These are phyloP conservation scores for Cryptococcus maquisensis DNA, from an alignment of 1,284 basidiomycete genomes.

Conservation along the genomic window DNA sequence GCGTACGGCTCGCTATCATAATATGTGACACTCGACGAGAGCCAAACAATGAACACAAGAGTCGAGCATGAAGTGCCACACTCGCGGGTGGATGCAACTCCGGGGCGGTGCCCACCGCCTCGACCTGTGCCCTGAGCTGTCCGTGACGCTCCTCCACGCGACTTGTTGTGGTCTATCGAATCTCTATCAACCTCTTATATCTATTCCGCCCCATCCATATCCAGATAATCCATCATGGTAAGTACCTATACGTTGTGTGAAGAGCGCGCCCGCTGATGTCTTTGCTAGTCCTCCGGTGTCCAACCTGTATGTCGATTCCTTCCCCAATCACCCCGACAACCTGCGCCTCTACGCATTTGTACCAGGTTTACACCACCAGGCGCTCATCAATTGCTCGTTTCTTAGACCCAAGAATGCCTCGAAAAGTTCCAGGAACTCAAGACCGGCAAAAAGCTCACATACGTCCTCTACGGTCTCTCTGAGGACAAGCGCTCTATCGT, in stretches of 20 bases:
- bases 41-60: too few relatives aligned
- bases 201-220: neutral
- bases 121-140: neutral
- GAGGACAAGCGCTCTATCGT: conserved; percentile 67
- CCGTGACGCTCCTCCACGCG: neutral
- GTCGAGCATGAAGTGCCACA: neutral
- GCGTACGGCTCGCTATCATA: conserved; percentile 22
- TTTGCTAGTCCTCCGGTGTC: conserved; percentile 41
- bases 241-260: neutral
- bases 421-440: conserved; percentile 70
- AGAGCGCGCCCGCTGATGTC: conserved; percentile 1
- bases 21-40: too few relatives aligned
- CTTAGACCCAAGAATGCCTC: conserved; percentile 56
- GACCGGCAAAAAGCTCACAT: conserved; percentile 75
- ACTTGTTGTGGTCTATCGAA: neutral
- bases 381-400: neutral
- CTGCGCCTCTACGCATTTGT: neutral
- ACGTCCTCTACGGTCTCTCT: conserved; percentile 78
- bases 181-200: neutral
- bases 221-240: neutral
- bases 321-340: neutral
- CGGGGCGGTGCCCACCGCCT: neutral
- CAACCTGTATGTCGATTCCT: conserved; percentile 27
- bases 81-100: neutral
- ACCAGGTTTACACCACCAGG: neutral